Evolutionary conservation across 257 asterid genomes (phyloP).

Genomic region (Scutellaria barbata): DNA sequence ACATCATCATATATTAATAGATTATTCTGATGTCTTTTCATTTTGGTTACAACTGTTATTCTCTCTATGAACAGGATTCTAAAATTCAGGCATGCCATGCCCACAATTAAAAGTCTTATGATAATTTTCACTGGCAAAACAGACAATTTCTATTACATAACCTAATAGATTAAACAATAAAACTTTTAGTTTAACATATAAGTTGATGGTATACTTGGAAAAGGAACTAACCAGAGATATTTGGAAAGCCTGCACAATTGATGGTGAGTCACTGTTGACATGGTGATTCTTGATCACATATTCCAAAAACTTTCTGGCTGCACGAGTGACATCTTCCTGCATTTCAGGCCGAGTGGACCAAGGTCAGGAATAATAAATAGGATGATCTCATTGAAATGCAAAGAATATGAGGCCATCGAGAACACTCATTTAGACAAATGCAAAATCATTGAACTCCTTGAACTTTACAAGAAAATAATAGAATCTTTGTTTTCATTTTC

Average conservation of each 20-base stretch:
- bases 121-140: constrained; percentile 23
- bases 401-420: constrained; percentile 15
- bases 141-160: constrained; percentile 4
- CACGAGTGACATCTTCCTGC: constrained; percentile 66
- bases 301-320: constrained; percentile 55
- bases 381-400: constrained; percentile 20
- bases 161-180: not conserved
- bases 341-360: constrained; percentile 39
- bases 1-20: not conserved
- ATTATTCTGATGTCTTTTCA: not conserved
- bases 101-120: constrained; percentile 5
- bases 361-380: constrained; percentile 18
- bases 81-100: constrained; percentile 17
- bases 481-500: constrained; percentile 9
- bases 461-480: constrained; percentile 12
- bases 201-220: not conserved
- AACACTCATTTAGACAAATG: constrained; percentile 23
- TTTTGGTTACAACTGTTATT: constrained; percentile 7
- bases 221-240: constrained; percentile 74
- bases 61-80: not conserved
- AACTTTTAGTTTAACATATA: not conserved
- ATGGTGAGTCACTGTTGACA: constrained; percentile 56
- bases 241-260: constrained; percentile 76
- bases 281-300: constrained; percentile 70
- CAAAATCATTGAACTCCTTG: constrained; percentile 17